Evolutionary conservation across 495 filamentous ascomycete genomes (phyloP), one percentile per base, ranked within the genome.

Genomic region (Penicillium ochrochloron): DNA sequence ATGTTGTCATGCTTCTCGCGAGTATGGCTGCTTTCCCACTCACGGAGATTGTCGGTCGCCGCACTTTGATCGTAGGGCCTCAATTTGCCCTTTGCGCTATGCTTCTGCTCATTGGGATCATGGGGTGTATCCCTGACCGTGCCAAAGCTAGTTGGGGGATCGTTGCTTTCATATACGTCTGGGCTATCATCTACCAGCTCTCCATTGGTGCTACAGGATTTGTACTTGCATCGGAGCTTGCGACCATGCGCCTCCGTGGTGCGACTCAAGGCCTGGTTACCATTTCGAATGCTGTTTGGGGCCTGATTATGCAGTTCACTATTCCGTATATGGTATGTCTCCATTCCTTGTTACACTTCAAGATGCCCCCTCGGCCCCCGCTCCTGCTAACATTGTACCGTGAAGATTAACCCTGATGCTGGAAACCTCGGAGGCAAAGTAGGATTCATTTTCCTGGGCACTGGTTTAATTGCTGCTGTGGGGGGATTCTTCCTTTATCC

Each of bases 101-200:
- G 41, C 65, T 70, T 23, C 41, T 70, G 9, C 39, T 70, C 1
- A 67, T 70, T 37, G 65, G 65, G 2, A 57, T 70, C 42, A 57
- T 70, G 39, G 68, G 68, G 2, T 70, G 65, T n/a, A 48, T 70
- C 5, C 62, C 68, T 3, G 37, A 68, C 52, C 61, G 59, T 27
- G 39, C 34, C 37, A 41, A 63, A 55, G 68, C 65, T 29, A 62
- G 44, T 42, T 70, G 68, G 68, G 62, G 54, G 7, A 70, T 70
- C 60, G 51, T 70, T 44, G 62, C 66, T 29, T 62, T 67, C 33
- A 70, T 70, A 33, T 70, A 70, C 51, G 42, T 67, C 17, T 70
- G 65, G 68, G 65, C 68, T 17, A 67, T 70, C 25, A 57, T 70
- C n/a, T 70, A 61, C 33, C 68, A 70, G 61, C 25, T 70, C 23